These are phyloP conservation scores for Rhizopogon vinicolor DNA, from an alignment of 768 basidiomycete genomes.

Conservation along the genomic window DNA sequence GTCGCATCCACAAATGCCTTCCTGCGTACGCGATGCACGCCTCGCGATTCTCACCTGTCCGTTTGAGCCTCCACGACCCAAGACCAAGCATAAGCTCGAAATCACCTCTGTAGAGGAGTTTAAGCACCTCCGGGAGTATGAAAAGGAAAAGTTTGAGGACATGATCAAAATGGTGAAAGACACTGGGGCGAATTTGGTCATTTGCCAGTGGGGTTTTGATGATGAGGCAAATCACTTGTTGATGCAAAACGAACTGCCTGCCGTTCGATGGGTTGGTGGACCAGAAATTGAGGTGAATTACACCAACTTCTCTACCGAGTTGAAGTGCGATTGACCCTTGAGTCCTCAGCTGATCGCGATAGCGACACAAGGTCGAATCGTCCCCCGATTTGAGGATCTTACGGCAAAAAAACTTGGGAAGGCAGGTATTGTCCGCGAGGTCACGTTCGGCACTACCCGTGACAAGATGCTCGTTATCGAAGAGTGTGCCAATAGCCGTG, in stretches of 20 bases:
- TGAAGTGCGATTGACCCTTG: not conserved
- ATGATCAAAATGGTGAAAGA: slow-evolving; percentile 98
- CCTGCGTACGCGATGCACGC: slow-evolving; percentile 78
- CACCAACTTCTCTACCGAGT: not conserved
- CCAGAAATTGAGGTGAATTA: slow-evolving; percentile 90
- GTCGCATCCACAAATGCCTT: slow-evolving; percentile 99
- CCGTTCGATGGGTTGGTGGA: slow-evolving; percentile 98
- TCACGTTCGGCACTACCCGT: slow-evolving; percentile 95
- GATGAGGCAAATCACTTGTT: slow-evolving; percentile 98
- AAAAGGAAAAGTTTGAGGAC: slow-evolving; percentile 92
- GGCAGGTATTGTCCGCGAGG: slow-evolving; percentile 90
- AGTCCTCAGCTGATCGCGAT: slow-evolving; percentile 84
- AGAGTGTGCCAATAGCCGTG: slow-evolving; percentile 94
- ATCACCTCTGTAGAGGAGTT: slow-evolving; percentile 97
- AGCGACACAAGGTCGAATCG: slow-evolving; percentile 96
- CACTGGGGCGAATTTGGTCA: slow-evolving; percentile 95
- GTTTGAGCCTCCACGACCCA: slow-evolving; percentile 97
- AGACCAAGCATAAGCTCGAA: slow-evolving; percentile 98
- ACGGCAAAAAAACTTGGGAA: slow-evolving; percentile 86
- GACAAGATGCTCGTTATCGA: slow-evolving; percentile 99
- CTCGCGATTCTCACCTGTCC: slow-evolving; percentile 98
- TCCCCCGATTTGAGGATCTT: slow-evolving; percentile 96
- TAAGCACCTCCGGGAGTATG: slow-evolving; percentile 90
- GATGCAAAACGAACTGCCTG: slow-evolving; percentile 97
- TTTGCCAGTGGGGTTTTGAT: slow-evolving; percentile 99